Percentiles rank a stretch among this genome's conserved stretches.
These are phyloP conservation scores for Ascoidea rubescens DNA, from an alignment of 805 yeast species.

Conservation along the genomic window DNA sequence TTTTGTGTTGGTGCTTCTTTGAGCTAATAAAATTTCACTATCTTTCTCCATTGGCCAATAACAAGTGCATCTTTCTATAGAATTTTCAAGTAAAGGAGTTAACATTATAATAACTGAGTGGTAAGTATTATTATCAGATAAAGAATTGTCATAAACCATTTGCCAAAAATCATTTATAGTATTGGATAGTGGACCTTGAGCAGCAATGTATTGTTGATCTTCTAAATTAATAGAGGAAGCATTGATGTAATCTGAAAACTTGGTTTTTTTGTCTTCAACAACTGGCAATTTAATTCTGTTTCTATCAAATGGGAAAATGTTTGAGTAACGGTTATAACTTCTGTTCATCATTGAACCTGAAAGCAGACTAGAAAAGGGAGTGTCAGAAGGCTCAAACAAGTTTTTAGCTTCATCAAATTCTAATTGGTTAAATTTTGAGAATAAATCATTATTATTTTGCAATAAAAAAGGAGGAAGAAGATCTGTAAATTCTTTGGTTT, in stretches of 20 bases:
- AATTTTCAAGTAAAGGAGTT: conserved; percentile 58
- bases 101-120: conserved; percentile 43
- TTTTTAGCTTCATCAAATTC: no score
- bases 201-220: conserved; percentile 34
- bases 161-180: conserved; percentile 85
- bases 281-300: conserved; percentile 30
- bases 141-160: conserved; percentile 37
- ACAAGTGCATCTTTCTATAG: conserved; percentile 60
- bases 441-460: no score
- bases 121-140: conserved; percentile 37
- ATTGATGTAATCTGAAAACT: conserved; percentile 80
- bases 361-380: no score
- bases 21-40: no score
- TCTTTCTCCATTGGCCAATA: conserved; percentile 57
- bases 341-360: no score
- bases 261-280: no score
- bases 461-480: no score
- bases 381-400: no score
- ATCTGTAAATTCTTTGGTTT: no score
- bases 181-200: conserved; percentile 62
- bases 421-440: no score
- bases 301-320: conserved; percentile 51
- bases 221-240: conserved; percentile 47
- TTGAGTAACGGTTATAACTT: conserved; percentile 51
- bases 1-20: conserved; percentile 2